phyloP scores from a whole-genome alignment of 2,329 filamentous ascomycete genomes.

The Thielaviopsis populi region DNA sequence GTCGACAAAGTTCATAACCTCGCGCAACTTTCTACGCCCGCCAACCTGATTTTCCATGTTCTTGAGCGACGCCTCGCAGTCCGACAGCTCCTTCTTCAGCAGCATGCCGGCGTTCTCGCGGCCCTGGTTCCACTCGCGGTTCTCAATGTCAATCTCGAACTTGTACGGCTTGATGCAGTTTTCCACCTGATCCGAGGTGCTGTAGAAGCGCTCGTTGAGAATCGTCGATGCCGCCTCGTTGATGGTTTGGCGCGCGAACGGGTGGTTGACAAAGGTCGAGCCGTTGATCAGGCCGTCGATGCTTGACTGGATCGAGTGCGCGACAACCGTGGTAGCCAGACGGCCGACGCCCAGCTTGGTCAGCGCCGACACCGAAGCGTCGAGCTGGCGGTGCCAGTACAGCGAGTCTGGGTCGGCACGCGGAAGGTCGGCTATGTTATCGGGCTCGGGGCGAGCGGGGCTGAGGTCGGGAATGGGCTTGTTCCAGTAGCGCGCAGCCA shows the following conservation, averaged over 20 bases:
- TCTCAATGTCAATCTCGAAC: conserved; percentile 90
- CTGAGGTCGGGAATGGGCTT: conserved; percentile 78
- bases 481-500: conserved; percentile 95
- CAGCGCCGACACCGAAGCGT: conserved; percentile 75
- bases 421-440: conserved; percentile 62
- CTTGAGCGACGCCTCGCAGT: conserved; percentile 66
- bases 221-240: conserved; percentile 80
- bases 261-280: conserved; percentile 79
- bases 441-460: conserved; percentile 47
- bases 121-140: conserved; percentile 72
- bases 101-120: conserved; percentile 67
- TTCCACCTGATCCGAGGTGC: conserved; percentile 93
- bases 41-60: conserved; percentile 63
- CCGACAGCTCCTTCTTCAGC: conserved; percentile 73
- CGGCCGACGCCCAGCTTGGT: conserved; percentile 91
- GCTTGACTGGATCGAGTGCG: conserved; percentile 70
- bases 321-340: conserved; percentile 80
- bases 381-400: conserved; percentile 89
- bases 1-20: conserved; percentile 85
- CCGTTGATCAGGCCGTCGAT: conserved; percentile 63
- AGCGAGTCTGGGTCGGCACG: conserved; percentile 72
- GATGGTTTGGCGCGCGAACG: conserved; percentile 86
- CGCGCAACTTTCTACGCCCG: conserved; percentile 67
- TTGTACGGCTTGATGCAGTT: conserved; percentile 99
- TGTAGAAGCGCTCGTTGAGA: conserved; percentile 86